Base-by-base conservation (phyloP, 139 green algal species). In the Closterium sp. region DNA sequence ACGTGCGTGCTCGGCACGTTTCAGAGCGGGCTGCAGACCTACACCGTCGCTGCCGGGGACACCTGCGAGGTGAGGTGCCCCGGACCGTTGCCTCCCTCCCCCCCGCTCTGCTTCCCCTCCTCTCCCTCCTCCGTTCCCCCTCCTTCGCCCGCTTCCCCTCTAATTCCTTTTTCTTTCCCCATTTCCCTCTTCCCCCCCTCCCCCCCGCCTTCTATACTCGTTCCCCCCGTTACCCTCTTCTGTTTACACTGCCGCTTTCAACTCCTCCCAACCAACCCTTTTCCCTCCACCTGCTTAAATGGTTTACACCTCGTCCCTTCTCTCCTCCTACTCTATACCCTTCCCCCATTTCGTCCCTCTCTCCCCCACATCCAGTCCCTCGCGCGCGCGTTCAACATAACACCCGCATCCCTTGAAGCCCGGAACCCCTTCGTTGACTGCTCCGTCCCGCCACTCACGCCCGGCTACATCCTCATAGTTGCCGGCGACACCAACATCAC, bases 1-100 rank as follows among this genome's bases (percentile, higher is more conserved):
- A 92, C 90, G n/a, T 92, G 90, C 42, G 90, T 92, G 24, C 28
- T 38, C 11, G 90, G 90, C n/a, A 31, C 29, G n/a, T 28, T 28
- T 2, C 24, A n/a, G 28, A 85, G 86, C 70, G 90, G 90, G 0
- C 19, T 62, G 28, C 90, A 91, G 27, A 92, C 90, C 7, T 50
- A 92, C 42, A 92, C 70, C 31, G 30, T 90, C 2, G 31, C 22
- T 2, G 19, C 79, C 22, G 90, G 90, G 1, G 90, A 92, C 90
- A 90, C 90, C 5, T 92, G 90, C 42, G 5, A 90, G 38, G 90
- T 92, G 28, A 90, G 21, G 24, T 9, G 31, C 45, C n/a, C n/a
- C n/a, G n/a, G n/a, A n/a, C n/a, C n/a, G n/a, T n/a, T n/a, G n/a
- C n/a, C n/a, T n/a, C n/a, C n/a, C n/a, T n/a, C n/a, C n/a, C n/a